phyloP scores from a whole-genome alignment of 2,329 filamentous ascomycete species.

The Calonectria ilicicola region DNA sequence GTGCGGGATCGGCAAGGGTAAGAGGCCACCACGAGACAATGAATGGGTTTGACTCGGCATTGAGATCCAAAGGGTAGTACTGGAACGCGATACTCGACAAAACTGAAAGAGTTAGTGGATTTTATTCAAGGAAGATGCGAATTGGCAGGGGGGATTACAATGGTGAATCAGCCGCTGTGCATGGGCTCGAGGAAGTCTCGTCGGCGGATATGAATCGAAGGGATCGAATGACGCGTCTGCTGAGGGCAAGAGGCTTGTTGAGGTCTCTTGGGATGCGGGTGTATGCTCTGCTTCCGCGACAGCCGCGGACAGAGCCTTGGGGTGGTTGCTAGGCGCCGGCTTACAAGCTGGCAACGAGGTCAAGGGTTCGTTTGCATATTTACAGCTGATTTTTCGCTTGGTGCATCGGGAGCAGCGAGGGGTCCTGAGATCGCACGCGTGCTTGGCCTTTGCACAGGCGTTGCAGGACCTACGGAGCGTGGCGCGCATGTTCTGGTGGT shows the following conservation, averaged over 20 bases:
- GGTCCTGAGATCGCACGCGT: constrained; percentile 65
- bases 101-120: constrained; percentile 54
- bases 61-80: constrained; percentile 69
- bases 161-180: constrained; percentile 68
- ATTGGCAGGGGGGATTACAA: constrained; percentile 55
- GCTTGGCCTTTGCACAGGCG: constrained; percentile 67
- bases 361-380: constrained; percentile 67
- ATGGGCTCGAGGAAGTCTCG: constrained; percentile 61
- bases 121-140: background rate
- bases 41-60: constrained; percentile 66
- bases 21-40: constrained; percentile 71
- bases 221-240: constrained; percentile 60
- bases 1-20: constrained; percentile 65
- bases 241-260: constrained; percentile 31
- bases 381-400: constrained; percentile 59
- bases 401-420: constrained; percentile 67
- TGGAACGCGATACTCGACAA: constrained; percentile 69
- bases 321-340: background rate
- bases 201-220: constrained; percentile 67
- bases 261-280: background rate
- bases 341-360: constrained; percentile 37
- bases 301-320: background rate
- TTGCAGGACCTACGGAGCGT: constrained; percentile 69
- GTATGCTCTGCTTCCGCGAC: background rate
- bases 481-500: constrained; percentile 57